Evolutionary conservation across 257 asterid species (phyloP).

Genomic region (Nicotiana otophora): DNA sequence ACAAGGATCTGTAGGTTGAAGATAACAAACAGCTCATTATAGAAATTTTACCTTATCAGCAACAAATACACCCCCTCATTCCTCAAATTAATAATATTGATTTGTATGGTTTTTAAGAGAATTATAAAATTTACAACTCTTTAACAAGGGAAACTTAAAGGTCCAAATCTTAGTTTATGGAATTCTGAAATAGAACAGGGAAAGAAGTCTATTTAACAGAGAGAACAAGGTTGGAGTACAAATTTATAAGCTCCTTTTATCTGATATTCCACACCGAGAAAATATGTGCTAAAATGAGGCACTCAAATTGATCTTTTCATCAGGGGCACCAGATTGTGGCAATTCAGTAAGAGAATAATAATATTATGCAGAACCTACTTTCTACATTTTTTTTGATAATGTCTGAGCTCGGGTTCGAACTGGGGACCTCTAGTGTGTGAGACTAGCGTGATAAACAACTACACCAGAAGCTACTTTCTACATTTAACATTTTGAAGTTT

Average conservation of each 20-base stretch:
- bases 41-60: background rate
- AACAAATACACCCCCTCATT: background rate
- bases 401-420: conserved; percentile 75
- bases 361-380: background rate
- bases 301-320: background rate
- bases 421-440: conserved; percentile 79
- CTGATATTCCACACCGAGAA: background rate
- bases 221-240: background rate
- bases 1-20: conserved; percentile 7
- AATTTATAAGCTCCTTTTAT: background rate
- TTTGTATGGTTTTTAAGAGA: background rate
- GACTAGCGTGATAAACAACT: conserved; percentile 78
- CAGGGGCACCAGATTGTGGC: background rate
- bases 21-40: background rate
- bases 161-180: background rate
- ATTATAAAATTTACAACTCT: background rate
- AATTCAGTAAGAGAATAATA: background rate
- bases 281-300: background rate
- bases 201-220: background rate
- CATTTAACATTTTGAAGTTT: background rate
- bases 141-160: background rate
- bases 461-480: conserved; percentile 12
- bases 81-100: background rate
- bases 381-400: background rate
- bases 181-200: background rate